Percentiles rank a stretch among this genome's conserved stretches.
phyloP scores from a whole-genome alignment of 495 filamentous ascomycete species.

The Amphirosellinia nigrospora region DNA sequence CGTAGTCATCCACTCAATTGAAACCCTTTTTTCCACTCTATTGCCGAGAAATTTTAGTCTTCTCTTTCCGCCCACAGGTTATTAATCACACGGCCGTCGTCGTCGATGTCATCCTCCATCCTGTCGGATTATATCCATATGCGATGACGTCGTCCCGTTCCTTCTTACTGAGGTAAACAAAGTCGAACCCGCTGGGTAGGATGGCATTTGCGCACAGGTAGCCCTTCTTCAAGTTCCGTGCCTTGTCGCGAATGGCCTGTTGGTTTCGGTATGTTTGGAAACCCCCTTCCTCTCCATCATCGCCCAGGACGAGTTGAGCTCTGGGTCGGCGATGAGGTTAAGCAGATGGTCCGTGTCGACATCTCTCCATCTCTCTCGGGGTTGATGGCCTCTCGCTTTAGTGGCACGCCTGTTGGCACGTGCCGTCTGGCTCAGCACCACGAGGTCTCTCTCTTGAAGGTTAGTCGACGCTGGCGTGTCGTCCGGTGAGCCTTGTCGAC shows the following conservation, averaged over 20 bases:
- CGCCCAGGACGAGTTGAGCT: constrained; percentile 59
- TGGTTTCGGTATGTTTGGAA: constrained; percentile 58
- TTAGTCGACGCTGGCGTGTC: constrained; percentile 22
- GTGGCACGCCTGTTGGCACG: constrained; percentile 28
- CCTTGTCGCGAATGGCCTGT: constrained; percentile 71
- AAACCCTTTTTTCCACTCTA: neutral
- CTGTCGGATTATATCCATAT: constrained; percentile 53
- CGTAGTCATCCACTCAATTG: neutral
- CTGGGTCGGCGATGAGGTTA: constrained; percentile 53
- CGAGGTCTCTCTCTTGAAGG: constrained; percentile 32
- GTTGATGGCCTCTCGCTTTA: constrained; percentile 39
- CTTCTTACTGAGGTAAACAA: constrained; percentile 55
- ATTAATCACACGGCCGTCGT: constrained; percentile 14
- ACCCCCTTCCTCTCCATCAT: constrained; percentile 50
- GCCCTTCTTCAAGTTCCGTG: constrained; percentile 65
- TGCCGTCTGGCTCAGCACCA: constrained; percentile 31
- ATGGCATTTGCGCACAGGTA: constrained; percentile 55
- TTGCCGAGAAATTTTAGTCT: neutral
- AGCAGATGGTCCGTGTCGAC: constrained; percentile 56
- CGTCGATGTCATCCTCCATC: constrained; percentile 47
- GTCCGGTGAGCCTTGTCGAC: constrained; percentile 13
- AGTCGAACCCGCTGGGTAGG: constrained; percentile 56
- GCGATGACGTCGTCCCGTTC: constrained; percentile 50
- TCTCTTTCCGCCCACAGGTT: neutral
- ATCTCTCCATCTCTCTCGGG: constrained; percentile 51